Base-by-base conservation (phyloP, 345 rosid genomes). In the Trapa incisa region DNA sequence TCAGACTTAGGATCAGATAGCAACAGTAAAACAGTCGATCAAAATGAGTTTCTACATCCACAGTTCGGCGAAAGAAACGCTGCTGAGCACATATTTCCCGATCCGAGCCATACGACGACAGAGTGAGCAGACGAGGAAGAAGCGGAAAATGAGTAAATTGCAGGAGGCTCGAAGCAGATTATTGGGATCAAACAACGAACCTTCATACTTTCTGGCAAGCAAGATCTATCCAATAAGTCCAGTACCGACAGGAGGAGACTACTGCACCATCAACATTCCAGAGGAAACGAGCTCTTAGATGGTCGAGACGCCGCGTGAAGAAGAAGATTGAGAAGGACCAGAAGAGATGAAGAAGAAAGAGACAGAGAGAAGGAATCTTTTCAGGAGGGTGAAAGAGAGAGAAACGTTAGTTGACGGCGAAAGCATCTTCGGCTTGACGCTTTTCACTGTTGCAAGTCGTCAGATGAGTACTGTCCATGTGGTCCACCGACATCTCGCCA, bases 361-460 rank as follows among this genome's bases (percentile, higher is more conserved):
- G 65, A 22, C 36, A 22, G 67, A 5, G 66, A 69, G 35, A 41
- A 58, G 2, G 41, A 22, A 22, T 22, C 29, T 22, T 22, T 22
- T 22, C 29, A 22, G 17, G 43, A 8, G 43, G 29, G 29, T 22
- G 29, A 22, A 22, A 22, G 29, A 6, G 43, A 41, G 11, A 1
- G 16, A 16, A 42, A 56, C 58, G 67, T 52, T 63, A 71, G 37
- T 41, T 65, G 73, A 71, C 68, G 73, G 68, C 64, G 68, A 56
- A 37, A 71, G 73, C 73, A 71, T 71, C 73, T 53, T 22, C 29
- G 29, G 29, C 29, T 22, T 64, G 67, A 14, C 67, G 36, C 53
- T 13, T 29, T 35, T 6, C 38, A 22, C 47, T 35, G 64, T 43
- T 17, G 41, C 66, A 33, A 22, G 54, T 47, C 47, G 45, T 10